Conservation (phyloP, 768 basidiomycete genomes). For the Pleurotus cornucopiae region DNA sequence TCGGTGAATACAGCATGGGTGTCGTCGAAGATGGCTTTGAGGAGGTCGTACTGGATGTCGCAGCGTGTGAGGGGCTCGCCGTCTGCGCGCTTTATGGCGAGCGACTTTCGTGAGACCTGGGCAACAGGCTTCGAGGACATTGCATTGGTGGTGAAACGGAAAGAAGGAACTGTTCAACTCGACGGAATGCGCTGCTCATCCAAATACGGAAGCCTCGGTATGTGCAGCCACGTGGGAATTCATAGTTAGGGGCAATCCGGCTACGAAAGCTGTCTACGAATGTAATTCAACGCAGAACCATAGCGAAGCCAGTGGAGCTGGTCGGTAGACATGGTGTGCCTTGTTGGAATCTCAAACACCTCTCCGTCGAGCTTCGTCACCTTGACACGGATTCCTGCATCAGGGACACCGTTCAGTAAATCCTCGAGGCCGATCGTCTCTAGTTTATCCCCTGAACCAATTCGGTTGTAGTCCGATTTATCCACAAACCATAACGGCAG, state of each 20-base stretch:
- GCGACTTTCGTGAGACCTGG: slow-evolving; percentile 37
- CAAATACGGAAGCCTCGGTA: not conserved
- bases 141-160: not conserved
- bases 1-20: slow-evolving; percentile 65
- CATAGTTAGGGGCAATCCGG: not conserved
- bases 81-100: slow-evolving; percentile 80
- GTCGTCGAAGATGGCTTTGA: slow-evolving; percentile 76
- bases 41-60: slow-evolving; percentile 85
- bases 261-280: slow-evolving; percentile 51
- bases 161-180: not conserved
- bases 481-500: slow-evolving; percentile 93
- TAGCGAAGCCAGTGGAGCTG: slow-evolving; percentile 88
- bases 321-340: slow-evolving; percentile 87
- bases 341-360: slow-evolving; percentile 63
- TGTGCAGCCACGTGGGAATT: not conserved
- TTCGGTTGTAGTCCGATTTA: slow-evolving; percentile 79
- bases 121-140: slow-evolving; percentile 2
- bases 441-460: slow-evolving; percentile 77
- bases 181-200: not conserved
- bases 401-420: slow-evolving; percentile 47
- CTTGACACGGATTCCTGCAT: slow-evolving; percentile 47
- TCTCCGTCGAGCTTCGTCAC: slow-evolving; percentile 67
- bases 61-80: slow-evolving; percentile 79
- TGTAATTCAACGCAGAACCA: slow-evolving; percentile 89
- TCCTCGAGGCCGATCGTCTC: slow-evolving; percentile 81